Percentiles rank a stretch among this genome's conserved stretches.
phyloP scores from a whole-genome alignment of 768 basidiomycete species.

The Boletus rubroflammeus region DNA sequence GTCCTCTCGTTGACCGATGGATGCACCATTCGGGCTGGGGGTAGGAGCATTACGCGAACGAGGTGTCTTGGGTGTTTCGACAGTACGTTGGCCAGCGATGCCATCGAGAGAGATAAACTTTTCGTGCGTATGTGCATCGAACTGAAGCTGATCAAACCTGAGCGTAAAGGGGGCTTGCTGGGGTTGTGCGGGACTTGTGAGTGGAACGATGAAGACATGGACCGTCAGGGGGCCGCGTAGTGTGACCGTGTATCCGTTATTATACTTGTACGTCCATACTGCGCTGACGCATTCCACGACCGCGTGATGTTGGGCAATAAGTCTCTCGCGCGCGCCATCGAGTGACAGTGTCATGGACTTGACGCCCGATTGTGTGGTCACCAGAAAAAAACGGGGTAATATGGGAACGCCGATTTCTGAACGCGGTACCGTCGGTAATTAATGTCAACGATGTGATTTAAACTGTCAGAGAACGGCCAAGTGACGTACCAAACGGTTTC shows the following conservation, averaged over 20 bases:
- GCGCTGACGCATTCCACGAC: slow-evolving; percentile 71
- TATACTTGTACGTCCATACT: slow-evolving; percentile 79
- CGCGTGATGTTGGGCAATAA: slow-evolving; percentile 41
- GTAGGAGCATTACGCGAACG: slow-evolving; percentile 32
- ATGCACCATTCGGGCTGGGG: slow-evolving; percentile 31
- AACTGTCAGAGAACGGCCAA: slow-evolving; percentile 8
- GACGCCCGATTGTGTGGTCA: slow-evolving; percentile 81
- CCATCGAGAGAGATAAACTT: slow-evolving; percentile 69
- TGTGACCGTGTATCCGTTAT: slow-evolving; percentile 74
- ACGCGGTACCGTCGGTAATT: slow-evolving; percentile 10
- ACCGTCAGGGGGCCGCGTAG: slow-evolving; percentile 72
- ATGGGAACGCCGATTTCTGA: slow-evolving; percentile 78
- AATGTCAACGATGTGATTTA: slow-evolving; percentile 1
- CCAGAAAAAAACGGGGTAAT: slow-evolving; percentile 79
- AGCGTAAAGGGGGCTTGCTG: slow-evolving; percentile 35
- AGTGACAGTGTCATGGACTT: slow-evolving; percentile 78
- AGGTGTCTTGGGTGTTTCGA: slow-evolving; percentile 41
- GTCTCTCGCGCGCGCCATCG: slow-evolving; percentile 72
- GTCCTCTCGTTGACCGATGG: slow-evolving; percentile 39
- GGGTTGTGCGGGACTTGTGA: slow-evolving; percentile 12
- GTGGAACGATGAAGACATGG: slow-evolving; percentile 45
- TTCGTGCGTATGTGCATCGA: slow-evolving; percentile 70
- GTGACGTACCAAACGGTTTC: slow-evolving; percentile 71
- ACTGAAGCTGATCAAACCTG: slow-evolving; percentile 71
- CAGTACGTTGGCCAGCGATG: slow-evolving; percentile 48